These are phyloP conservation scores for Aureoboletus auriporus DNA, from an alignment of 768 basidiomycete species.

Conservation along the genomic window DNA sequence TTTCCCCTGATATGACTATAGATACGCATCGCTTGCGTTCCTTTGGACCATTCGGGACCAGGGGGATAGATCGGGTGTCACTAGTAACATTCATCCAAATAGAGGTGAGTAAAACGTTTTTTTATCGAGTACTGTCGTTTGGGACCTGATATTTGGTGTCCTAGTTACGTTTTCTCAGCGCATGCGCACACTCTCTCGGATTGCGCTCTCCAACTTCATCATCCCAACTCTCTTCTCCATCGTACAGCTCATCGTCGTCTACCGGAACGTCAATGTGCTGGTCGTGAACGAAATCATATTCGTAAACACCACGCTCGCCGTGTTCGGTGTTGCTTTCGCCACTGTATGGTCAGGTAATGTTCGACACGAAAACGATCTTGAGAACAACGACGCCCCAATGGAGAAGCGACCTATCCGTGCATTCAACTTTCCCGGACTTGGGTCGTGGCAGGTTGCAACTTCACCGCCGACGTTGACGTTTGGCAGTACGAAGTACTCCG, in stretches of 20 bases:
- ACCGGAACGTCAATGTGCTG: conserved; percentile 17
- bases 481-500: conserved; percentile 1
- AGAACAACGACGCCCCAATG: too few relatives aligned
- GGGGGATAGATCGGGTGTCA: conserved; percentile 10
- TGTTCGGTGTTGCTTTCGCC: conserved; percentile 32
- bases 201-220: conserved; percentile 32
- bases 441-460: conserved; percentile 17
- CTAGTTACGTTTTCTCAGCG: conserved; percentile 21
- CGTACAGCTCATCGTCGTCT: conserved; percentile 28
- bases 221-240: conserved; percentile 30
- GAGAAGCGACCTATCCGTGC: neutral
- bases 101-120: neutral
- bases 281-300: conserved; percentile 25
- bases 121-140: too few relatives aligned
- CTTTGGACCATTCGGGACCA: conserved; percentile 24
- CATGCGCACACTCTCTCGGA: conserved; percentile 24
- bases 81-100: conserved; percentile 15
- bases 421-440: conserved; percentile 13
- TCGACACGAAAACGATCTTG: too few relatives aligned
- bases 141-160: too few relatives aligned
- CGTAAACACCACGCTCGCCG: conserved; percentile 28
- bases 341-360: conserved; percentile 25
- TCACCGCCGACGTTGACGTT: conserved; percentile 2
- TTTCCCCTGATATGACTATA: neutral
- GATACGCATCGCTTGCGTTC: conserved; percentile 26